Evolutionary conservation across 139 green algal genomes (phyloP), one percentile per base, ranked within the genome.

Genomic region (Tetradesmus lagerheimii): DNA sequence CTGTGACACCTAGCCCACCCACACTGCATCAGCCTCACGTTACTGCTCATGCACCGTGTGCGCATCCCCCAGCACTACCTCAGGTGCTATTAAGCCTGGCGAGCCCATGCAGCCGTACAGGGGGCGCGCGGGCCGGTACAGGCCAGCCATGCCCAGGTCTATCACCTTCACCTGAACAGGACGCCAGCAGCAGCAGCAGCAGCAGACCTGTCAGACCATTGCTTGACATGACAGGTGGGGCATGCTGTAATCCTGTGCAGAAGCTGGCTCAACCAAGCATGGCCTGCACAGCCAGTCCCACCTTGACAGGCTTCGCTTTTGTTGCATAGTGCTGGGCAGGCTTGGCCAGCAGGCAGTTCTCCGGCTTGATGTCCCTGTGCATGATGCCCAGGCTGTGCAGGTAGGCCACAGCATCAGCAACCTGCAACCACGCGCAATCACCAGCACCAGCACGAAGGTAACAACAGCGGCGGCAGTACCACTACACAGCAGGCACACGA

Each of bases 341-440:
- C 83, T 91, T 91, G 37, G 79, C 91, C 41, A 94, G 90, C 75
- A 95, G 80, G 39, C 92, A 81, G 66, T 95, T 95, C 90, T 95
- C 93, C 4, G 93, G 93, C 90, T 94, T 89, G 74, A 94, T 92
- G 71, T 94, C 91, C 4, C 91, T 87, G 88, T 95, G 93, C 50
- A 95, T 91, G 85, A 95, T 90, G 90, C 90, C 91, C n/a, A 94
- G 79, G 83, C 83, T 90, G 87, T 95, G 92, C 83, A 95, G 64
- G 89, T 95, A 95, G 6, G 86, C 89, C 83, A 95, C 83, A 0
- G 82, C 92, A 74, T 84, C 62, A 29, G 86, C 86, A 15, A 94
- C 53, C 90, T 94, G 90, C 25, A 84, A 16, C 4, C 9, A 39
- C 18, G 31, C 57, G 2, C 57, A 31, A 8, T 1, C 1, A 71